Conservation (phyloP, 2,329 filamentous ascomycete species). For the Podosphaera xanthii region DNA sequence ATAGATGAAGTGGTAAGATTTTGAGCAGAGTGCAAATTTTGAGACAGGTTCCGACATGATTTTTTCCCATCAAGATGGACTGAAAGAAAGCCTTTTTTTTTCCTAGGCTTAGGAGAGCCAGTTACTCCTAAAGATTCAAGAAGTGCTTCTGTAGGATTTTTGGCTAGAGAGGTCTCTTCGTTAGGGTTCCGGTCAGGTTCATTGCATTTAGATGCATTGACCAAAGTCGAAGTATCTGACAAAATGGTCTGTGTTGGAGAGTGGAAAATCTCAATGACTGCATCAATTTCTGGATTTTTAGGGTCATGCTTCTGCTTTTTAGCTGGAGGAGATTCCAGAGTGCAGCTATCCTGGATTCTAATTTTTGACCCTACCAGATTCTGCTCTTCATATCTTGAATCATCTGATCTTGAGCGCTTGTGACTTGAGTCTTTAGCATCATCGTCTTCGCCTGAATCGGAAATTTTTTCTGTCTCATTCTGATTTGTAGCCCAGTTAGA, state of each 20-base stretch:
- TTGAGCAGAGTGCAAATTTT: too few relatives aligned
- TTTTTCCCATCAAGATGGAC: slow-evolving; percentile 3
- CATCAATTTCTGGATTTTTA: background rate
- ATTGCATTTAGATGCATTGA: too few relatives aligned
- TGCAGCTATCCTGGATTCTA: slow-evolving; percentile 4
- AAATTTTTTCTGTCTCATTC: slow-evolving; percentile 3
- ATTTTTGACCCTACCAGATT: slow-evolving; percentile 5
- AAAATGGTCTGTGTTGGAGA: too few relatives aligned
- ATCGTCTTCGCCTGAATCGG: background rate
- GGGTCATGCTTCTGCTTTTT: slow-evolving; percentile 12
- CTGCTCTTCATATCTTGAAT: slow-evolving; percentile 3
- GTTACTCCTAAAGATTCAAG: slow-evolving; percentile 18
- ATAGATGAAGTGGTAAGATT: too few relatives aligned
- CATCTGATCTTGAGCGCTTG: slow-evolving; percentile 10
- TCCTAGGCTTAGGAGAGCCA: slow-evolving; percentile 16
- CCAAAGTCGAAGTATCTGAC: too few relatives aligned
- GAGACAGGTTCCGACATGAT: background rate
- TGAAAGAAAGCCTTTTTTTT: slow-evolving; percentile 5
- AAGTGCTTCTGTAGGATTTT: slow-evolving; percentile 13
- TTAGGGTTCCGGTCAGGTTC: slow-evolving; percentile 4
- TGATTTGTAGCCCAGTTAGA: slow-evolving; percentile 9
- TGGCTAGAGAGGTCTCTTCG: slow-evolving; percentile 9
- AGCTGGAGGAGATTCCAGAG: slow-evolving; percentile 3
- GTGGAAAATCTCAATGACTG: background rate
- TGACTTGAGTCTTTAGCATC: slow-evolving; percentile 3